A percentile compares a stretch with the other conserved stretches of the same genome.
Evolutionary conservation across 1,139 yeast genomes (phyloP).

Genomic region (Saccharomyces hybrid): DNA sequence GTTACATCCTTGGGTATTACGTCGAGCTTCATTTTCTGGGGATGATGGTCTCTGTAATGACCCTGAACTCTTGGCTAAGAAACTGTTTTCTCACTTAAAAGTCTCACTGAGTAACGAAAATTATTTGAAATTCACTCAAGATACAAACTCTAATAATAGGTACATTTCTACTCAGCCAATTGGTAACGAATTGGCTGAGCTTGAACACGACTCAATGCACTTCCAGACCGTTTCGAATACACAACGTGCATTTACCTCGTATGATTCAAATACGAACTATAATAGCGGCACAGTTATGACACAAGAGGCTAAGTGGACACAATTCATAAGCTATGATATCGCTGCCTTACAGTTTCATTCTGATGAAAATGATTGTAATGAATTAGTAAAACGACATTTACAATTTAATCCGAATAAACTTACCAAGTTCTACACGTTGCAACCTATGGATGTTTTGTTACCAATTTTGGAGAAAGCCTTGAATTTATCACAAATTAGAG

Average conservation of each 20-base stretch:
- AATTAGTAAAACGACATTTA: slow-evolving; percentile 7
- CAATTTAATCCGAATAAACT: slow-evolving; percentile 25
- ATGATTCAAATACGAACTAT: slow-evolving; percentile 3
- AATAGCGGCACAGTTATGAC: slow-evolving; percentile 9
- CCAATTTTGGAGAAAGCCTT: slow-evolving; percentile 24
- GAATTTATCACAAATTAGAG: slow-evolving; percentile 18
- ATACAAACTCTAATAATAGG: slow-evolving; percentile 6
- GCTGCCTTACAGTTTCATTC: slow-evolving; percentile 25
- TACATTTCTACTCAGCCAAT: slow-evolving; percentile 26
- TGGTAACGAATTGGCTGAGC: slow-evolving; percentile 19
- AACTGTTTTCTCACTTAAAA: slow-evolving; percentile 39
- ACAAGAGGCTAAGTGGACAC: slow-evolving; percentile 20
- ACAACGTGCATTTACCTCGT: slow-evolving; percentile 17
- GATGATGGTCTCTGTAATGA: slow-evolving; percentile 43
- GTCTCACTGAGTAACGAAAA: slow-evolving; percentile 43
- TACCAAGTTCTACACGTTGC: slow-evolving; percentile 27
- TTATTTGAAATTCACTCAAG: slow-evolving; percentile 29
- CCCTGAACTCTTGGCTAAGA: slow-evolving; percentile 39
- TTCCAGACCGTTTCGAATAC: slow-evolving; percentile 11
- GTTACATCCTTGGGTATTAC: slow-evolving; percentile 46
- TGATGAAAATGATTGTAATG: slow-evolving; percentile 4
- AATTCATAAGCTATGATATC: slow-evolving; percentile 21
- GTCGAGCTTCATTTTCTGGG: slow-evolving; percentile 37
- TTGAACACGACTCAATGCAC: slow-evolving; percentile 17
- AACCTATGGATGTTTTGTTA: slow-evolving; percentile 22